Evolutionary conservation across 345 rosid species (phyloP), one percentile per base, ranked within the genome.

Genomic region (Aethionema arabicum): DNA sequence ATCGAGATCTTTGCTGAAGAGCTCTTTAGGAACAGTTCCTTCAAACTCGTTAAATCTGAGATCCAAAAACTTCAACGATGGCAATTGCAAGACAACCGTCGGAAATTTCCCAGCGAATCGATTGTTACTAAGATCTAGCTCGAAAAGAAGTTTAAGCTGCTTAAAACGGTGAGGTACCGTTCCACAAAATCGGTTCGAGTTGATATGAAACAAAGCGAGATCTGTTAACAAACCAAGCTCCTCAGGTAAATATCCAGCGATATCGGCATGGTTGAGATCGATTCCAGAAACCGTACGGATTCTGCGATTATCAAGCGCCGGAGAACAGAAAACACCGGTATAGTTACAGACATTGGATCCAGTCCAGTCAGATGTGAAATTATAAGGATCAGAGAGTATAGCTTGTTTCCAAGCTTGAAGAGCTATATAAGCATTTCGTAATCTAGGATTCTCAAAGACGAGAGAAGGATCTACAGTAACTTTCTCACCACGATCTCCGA

Each of bases 371-470:
- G 10, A 51, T 1, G 91, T 88, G 42, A 72, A 65, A 67, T 85
- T 85, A 35, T 7, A 61, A 12, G 91, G 91, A 76, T 88, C 96
- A 8, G 91, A 85, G 61, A 83, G 73, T 8, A 88, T 83, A n/a
- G 91, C 91, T 76, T 85, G 79, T 59, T 83, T 88, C 96, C 82
- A 88, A 39, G 96, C 96, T 72, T 85, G 96, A 33, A 87, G 71
- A 58, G 90, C 95, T 53, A 85, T 73, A 76, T 85, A 87, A 47
- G 95, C 95, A 64, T 72, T 56, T 31, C 75, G 72, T 30, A 79
- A 46, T 65, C 89, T 71, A 0, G 74, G 72, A 60, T 87, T 87
- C 60, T 80, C 87, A 59, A 87, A 88, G 8, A 60, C 61, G 1
- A 88, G 77, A 32, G 84, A 73, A 3, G 90, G 86, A 72, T 84